A percentile compares a stretch with the other conserved stretches of the same genome.
phyloP scores from a whole-genome alignment of 495 filamentous ascomycete species.

The Stereocaulon alpinum region DNA sequence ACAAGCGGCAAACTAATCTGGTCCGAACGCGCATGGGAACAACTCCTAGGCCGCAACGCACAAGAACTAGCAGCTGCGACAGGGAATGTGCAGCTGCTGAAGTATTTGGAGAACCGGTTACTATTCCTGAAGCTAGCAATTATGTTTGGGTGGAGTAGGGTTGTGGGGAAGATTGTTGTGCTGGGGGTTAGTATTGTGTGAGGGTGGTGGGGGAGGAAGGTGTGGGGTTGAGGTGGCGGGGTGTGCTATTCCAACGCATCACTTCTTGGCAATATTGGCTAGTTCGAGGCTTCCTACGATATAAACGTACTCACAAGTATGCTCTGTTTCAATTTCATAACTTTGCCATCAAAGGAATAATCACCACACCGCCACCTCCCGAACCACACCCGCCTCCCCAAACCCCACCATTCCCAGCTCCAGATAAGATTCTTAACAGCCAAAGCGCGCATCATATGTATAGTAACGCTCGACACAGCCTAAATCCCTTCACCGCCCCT shows the following conservation, averaged over 20 bases:
- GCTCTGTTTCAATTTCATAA: too few relatives aligned
- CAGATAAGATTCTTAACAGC: too few relatives aligned
- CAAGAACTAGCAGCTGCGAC: constrained; percentile 16
- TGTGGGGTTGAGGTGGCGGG: not conserved
- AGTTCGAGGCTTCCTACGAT: too few relatives aligned
- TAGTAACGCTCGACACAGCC: too few relatives aligned
- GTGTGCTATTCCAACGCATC: constrained; percentile 57
- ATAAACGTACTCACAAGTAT: too few relatives aligned
- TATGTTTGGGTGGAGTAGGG: constrained; percentile 21
- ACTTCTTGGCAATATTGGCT: too few relatives aligned
- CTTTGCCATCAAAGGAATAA: too few relatives aligned
- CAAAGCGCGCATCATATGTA: too few relatives aligned
- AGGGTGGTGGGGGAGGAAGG: not conserved
- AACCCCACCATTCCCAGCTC: too few relatives aligned
- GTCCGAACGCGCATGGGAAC: constrained; percentile 23
- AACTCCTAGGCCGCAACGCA: constrained; percentile 24
- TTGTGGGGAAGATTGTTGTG: constrained; percentile 20
- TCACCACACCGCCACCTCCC: too few relatives aligned
- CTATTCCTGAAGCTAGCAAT: constrained; percentile 23
- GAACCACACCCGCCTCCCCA: too few relatives aligned
- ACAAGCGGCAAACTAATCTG: constrained; percentile 22
- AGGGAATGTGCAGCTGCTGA: constrained; percentile 12
- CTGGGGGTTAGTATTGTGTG: constrained; percentile 14
- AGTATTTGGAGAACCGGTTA: constrained; percentile 22
- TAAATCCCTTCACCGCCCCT: too few relatives aligned